phyloP scores from a whole-genome alignment of 108 stramenopile genomes.

The Licmophora abbreviata region DNA sequence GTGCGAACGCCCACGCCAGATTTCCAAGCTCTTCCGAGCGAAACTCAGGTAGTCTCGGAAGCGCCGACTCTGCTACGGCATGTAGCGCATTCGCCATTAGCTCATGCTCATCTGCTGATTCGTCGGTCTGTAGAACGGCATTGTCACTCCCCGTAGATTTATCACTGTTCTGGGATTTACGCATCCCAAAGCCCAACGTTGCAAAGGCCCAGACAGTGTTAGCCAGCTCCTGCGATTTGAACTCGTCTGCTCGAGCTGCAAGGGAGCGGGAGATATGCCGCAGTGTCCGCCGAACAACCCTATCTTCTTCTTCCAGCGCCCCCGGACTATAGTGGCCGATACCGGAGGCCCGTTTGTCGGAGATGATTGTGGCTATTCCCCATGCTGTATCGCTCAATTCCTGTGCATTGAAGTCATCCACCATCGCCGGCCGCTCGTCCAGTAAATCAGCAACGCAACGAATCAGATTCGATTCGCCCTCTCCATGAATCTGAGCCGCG shows the following conservation, averaged over 20 bases:
- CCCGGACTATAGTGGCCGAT: slow-evolving; percentile 11
- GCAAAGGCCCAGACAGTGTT: slow-evolving; percentile 71
- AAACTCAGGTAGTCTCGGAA: slow-evolving; percentile 37
- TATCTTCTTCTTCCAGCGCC: slow-evolving; percentile 18
- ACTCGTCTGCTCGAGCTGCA: slow-evolving; percentile 21
- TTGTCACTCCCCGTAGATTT: slow-evolving; percentile 32
- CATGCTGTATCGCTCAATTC: slow-evolving; percentile 64
- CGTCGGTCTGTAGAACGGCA: slow-evolving; percentile 38
- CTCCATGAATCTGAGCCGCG: slow-evolving; percentile 36
- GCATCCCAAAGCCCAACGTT: slow-evolving; percentile 66
- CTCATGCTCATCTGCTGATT: slow-evolving; percentile 36
- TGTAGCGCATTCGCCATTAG: slow-evolving; percentile 32
- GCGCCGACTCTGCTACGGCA: slow-evolving; percentile 28
- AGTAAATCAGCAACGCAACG: slow-evolving; percentile 47
- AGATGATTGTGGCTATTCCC: slow-evolving; percentile 68
- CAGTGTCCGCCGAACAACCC: slow-evolving; percentile 43
- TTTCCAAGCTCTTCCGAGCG: slow-evolving; percentile 74
- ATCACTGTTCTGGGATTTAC: slow-evolving; percentile 18
- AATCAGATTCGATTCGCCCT: slow-evolving; percentile 26
- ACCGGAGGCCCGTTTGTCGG: slow-evolving; percentile 21
- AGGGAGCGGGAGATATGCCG: slow-evolving; percentile 42
- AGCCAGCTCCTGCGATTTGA: slow-evolving; percentile 64
- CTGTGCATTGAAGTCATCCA: slow-evolving; percentile 65
- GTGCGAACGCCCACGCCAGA: slow-evolving; percentile 62
- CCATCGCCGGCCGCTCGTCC: slow-evolving; percentile 39